Evolutionary conservation across 345 rosid genomes (phyloP).

Genomic region (Gossypium longicalyx): DNA sequence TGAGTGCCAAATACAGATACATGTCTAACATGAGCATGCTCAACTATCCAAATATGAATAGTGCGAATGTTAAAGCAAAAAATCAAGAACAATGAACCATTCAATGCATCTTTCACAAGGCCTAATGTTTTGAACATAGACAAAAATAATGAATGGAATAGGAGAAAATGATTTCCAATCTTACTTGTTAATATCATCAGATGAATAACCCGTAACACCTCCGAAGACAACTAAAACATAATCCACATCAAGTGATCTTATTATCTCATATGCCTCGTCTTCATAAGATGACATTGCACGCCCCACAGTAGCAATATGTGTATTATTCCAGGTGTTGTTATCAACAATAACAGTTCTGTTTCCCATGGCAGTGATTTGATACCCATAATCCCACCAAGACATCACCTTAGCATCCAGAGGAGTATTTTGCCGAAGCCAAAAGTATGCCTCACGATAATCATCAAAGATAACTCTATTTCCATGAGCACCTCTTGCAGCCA

Average conservation of each 20-base stretch:
- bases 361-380: constrained; percentile 99
- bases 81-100: not conserved
- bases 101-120: not conserved
- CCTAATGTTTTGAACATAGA: not conserved
- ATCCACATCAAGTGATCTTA: constrained; percentile 94
- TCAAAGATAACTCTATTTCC: constrained; percentile 90
- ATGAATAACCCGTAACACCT: constrained; percentile 97
- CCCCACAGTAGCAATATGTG: constrained; percentile 98
- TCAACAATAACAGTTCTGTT: constrained; percentile 98
- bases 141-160: not conserved
- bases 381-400: constrained; percentile 99
- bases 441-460: constrained; percentile 99
- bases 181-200: constrained; percentile 98
- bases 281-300: constrained; percentile 99
- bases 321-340: constrained; percentile 98
- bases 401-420: constrained; percentile 94
- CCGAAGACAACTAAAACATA: constrained; percentile 97
- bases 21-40: not conserved
- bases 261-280: constrained; percentile 92
- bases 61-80: not conserved
- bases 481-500: constrained; percentile 99
- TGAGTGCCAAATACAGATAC: too few relatives aligned
- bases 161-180: constrained; percentile 15
- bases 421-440: constrained; percentile 95
- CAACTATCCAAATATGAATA: not conserved